Evolutionary conservation across 106 monocot species (phyloP), one percentile per base, ranked within the genome.

Genomic region (Narthecium ossifragum): DNA sequence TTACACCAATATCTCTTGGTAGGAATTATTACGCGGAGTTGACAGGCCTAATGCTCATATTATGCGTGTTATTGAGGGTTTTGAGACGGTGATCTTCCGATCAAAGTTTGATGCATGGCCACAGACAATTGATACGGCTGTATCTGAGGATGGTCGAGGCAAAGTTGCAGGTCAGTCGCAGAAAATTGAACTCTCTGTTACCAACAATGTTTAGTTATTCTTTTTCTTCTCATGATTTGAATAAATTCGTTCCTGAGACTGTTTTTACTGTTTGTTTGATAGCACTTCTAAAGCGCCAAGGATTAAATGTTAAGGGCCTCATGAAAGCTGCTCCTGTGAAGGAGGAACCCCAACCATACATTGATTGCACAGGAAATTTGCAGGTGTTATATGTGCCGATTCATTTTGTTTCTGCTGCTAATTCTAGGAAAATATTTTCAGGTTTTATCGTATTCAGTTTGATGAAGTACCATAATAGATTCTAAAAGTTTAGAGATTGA

Each of bases 271-370:
- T 30, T 51, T 8, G 12, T 23, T 58, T 34, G 33, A 25, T 48
- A 94, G 94, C 89, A 32, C 80, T 94, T 55, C 73, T 94, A 26
- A 94, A 75, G 65, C 81, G 80, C 60, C 94, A 94, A 76, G 94
- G 94, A 56, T n/a, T 94, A 26, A 75, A 89, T 78, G 83, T 94
- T 34, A 94, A 89, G 68, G 94, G 89, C 40, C 80, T 94, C 46
- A 41, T 72, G 46, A 89, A 94, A 82, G 59, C 83, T 58, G 57
- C 60, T 59, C 86, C 86, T 56, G 49, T 60, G 8, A 83, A 81
- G 84, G 96, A 96, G 69, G 90, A 90, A 62, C 85, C 83, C 55
- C 75, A 84, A 61, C 75, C 86, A 46, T 79, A 78, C 51, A 90
- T 96, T 60, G 94, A 96, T 71, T 90, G 90, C 67, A 86, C 90